Conservation (phyloP, 306 rosid species). For the Bauhinia variegata region DNA sequence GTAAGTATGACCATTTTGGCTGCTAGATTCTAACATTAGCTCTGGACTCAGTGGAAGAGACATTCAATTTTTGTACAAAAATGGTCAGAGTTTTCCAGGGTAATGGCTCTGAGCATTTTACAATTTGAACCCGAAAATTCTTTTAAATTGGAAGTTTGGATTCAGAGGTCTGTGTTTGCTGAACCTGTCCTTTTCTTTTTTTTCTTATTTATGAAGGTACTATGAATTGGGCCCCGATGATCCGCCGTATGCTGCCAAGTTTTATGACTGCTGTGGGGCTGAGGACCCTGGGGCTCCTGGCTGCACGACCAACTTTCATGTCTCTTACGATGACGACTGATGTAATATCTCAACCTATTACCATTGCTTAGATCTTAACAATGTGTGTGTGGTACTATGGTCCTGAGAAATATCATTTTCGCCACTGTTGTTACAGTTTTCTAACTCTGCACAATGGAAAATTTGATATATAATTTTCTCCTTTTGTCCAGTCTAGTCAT, state of each 20-base stretch:
- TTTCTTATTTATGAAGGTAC: constrained; percentile 56
- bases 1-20: neutral
- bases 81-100: neutral
- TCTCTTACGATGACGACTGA: constrained; percentile 73
- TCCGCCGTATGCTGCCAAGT: constrained; percentile 86
- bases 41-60: too few species aligned
- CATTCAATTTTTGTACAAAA: too few species aligned
- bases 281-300: constrained; percentile 79
- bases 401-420: constrained; percentile 20
- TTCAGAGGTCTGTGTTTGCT: constrained; percentile 1
- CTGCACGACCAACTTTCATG: constrained; percentile 78
- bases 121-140: neutral
- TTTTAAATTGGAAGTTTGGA: neutral
- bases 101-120: neutral
- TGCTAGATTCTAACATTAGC: neutral
- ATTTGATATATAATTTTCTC: constrained; percentile 5
- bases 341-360: constrained; percentile 25
- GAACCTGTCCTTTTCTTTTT: constrained; percentile 19
- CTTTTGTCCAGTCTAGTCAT: neutral
- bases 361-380: neutral
- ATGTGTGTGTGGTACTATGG: neutral
- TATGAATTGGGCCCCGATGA: constrained; percentile 79
- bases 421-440: constrained; percentile 18
- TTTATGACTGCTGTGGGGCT: constrained; percentile 96
- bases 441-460: constrained; percentile 14